Base-by-base conservation (phyloP, 140 eudicot genomes). In the Flaveria floridana region DNA sequence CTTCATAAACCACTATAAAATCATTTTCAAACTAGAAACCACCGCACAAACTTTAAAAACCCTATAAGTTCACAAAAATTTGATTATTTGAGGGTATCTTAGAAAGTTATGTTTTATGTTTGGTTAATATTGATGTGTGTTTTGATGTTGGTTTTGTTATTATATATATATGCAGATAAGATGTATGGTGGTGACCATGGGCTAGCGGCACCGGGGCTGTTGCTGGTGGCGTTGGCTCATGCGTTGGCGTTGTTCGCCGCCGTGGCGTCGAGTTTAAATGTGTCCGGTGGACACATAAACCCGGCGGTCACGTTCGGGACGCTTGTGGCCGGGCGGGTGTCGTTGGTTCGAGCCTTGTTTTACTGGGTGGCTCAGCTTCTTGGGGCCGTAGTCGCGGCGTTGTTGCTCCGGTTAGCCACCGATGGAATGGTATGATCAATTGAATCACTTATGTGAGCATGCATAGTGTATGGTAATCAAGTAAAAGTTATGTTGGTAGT, bases 291-390 rank as follows among this genome's bases (percentile, higher is more conserved):
- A 48, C 55, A 48, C 16, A 13, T 48, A 48, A 48, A 48, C 16
- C 55, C 55, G 97, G 98, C 98, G 0, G 96, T 93, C 26, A 90
- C 98, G 16, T 87, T 93, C 4, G 98, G 94, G 14, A 87, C 97
- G 0, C 88, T 93, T 1, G 86, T 90, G 0, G 97, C 97, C 0
- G 98, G 98, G 1, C 74, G 98, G 26, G 80, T 93, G 11, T 93
- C 98, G 3, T 3, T 90, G 14, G 53, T 93, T 12, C 93, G 98
- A 4, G 97, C 98, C 14, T 14, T 93, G 14, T 90, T 80, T 70
- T 93, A 90, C 55, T 90, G 97, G 98, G 75, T 90, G 10, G 98
- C 91, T 2, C 98, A 93, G 71, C 89, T 93, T 20, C 80, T 93
- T 44, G 98, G 97, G 0, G 91, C 98, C 2, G 87, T 90, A 21